Conservation (phyloP, 441 rosid species). For the Populus hybrid region DNA sequence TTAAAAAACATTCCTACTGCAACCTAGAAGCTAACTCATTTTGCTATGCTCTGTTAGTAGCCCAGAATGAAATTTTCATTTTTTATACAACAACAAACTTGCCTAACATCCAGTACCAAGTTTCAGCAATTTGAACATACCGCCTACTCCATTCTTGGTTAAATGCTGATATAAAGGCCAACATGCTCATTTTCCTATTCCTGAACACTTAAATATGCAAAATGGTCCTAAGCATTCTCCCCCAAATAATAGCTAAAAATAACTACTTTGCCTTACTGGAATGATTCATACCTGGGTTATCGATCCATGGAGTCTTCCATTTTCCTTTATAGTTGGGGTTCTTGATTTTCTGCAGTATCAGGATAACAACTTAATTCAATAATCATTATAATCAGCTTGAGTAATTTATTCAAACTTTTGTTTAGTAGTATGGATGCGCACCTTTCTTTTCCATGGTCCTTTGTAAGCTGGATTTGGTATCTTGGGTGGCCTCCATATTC, state of each 20-base stretch:
- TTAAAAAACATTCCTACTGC: neutral
- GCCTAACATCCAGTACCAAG: neutral
- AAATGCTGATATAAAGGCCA: neutral
- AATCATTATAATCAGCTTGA: conserved; percentile 10
- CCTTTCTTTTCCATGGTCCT: conserved; percentile 91
- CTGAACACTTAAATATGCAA: neutral
- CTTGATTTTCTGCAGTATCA: conserved; percentile 56
- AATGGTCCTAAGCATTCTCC: conserved; percentile 2
- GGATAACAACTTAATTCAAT: conserved; percentile 2
- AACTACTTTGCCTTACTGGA: neutral
- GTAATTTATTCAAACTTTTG: neutral
- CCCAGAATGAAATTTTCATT: neutral
- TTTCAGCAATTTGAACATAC: neutral
- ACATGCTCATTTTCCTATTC: neutral
- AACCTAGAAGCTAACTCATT: neutral
- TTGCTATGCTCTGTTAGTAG: neutral
- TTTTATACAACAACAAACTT: neutral
- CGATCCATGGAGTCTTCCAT: conserved; percentile 81
- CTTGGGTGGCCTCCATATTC: conserved; percentile 70
- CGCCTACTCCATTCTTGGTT: neutral
- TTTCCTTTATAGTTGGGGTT: conserved; percentile 85
- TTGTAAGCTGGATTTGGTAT: conserved; percentile 78
- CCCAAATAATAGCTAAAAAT: neutral
- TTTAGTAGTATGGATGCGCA: conserved; percentile 16
- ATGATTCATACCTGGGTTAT: conserved; percentile 64